Evolutionary conservation across 2,329 filamentous ascomycete species (phyloP).

Genomic region (Torrubiella hemipterigena): DNA sequence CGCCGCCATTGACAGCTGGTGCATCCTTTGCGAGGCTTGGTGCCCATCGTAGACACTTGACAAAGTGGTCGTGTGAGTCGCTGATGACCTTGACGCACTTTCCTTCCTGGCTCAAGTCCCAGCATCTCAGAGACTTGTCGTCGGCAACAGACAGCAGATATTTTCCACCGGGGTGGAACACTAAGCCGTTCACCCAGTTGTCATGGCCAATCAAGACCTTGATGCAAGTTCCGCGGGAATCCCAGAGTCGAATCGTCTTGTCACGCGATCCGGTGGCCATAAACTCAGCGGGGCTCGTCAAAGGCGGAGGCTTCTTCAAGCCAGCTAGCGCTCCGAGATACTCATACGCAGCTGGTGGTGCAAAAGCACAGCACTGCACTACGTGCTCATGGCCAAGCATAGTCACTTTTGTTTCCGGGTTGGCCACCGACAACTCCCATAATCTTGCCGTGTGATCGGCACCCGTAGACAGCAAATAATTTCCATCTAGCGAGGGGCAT

Average conservation of each 20-base stretch:
- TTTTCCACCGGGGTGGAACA: slow-evolving; percentile 87
- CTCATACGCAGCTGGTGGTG: slow-evolving; percentile 66
- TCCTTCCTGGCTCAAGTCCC: slow-evolving; percentile 84
- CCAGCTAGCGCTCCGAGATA: slow-evolving; percentile 68
- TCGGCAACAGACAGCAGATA: slow-evolving; percentile 79
- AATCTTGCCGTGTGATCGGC: slow-evolving; percentile 72
- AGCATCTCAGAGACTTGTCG: slow-evolving; percentile 86
- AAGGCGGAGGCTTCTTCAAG: slow-evolving; percentile 67
- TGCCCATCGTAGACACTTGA: slow-evolving; percentile 81
- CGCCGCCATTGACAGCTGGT: slow-evolving; percentile 14
- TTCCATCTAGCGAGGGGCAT: slow-evolving; percentile 68
- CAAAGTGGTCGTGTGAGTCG: slow-evolving; percentile 72
- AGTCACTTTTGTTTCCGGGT: slow-evolving; percentile 62
- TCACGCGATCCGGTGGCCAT: slow-evolving; percentile 82
- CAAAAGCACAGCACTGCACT: slow-evolving; percentile 77
- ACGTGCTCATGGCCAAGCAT: slow-evolving; percentile 80
- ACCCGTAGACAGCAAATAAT: slow-evolving; percentile 70
- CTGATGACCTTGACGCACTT: slow-evolving; percentile 75
- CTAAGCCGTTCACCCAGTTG: slow-evolving; percentile 80
- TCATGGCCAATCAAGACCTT: slow-evolving; percentile 81
- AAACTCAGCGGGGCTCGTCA: slow-evolving; percentile 69
- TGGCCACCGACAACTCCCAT: slow-evolving; percentile 64
- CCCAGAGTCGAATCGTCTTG: slow-evolving; percentile 85
- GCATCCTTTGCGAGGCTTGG: slow-evolving; percentile 58
- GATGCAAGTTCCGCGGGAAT: slow-evolving; percentile 70